Evolutionary conservation across 2,329 filamentous ascomycete genomes (phyloP).

Genomic region (Xylaria sp.): DNA sequence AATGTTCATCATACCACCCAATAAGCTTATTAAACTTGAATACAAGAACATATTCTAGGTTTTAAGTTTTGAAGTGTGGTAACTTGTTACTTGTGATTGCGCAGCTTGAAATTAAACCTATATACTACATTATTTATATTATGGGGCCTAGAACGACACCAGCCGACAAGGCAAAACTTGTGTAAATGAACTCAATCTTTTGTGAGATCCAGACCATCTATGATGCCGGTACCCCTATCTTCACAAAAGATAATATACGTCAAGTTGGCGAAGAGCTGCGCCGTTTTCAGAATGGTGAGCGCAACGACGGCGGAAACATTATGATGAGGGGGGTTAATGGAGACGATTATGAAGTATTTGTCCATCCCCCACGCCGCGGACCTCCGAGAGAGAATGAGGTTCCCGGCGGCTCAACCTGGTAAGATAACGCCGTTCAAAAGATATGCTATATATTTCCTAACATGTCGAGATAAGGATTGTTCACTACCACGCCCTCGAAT

Average conservation of each 20-base stretch:
- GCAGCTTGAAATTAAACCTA: neutral
- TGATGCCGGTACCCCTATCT: constrained; percentile 21
- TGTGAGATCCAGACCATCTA: constrained; percentile 17
- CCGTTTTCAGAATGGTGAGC: constrained; percentile 6
- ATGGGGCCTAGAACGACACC: neutral
- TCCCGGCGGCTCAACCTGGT: constrained; percentile 14
- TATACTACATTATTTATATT: neutral
- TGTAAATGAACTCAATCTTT: constrained; percentile 13
- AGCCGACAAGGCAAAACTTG: neutral
- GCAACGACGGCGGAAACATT: constrained; percentile 6
- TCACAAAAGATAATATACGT: constrained; percentile 22
- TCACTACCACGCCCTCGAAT: constrained; percentile 17
- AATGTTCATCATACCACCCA: no score
- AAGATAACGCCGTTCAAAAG: constrained; percentile 8
- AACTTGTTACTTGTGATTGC: neutral
- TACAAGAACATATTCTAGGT: neutral
- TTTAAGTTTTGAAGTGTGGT: neutral
- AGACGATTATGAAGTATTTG: constrained; percentile 19
- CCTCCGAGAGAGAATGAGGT: neutral
- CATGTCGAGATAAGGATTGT: constrained; percentile 14
- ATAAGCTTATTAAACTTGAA: neutral
- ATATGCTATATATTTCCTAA: constrained; percentile 1
- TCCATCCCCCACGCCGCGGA: neutral
- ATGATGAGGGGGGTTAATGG: constrained; percentile 19
- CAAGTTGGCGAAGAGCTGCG: constrained; percentile 17